These are phyloP conservation scores for Juglanconis oblonga DNA, from an alignment of 2,329 filamentous ascomycete genomes.

Conservation along the genomic window DNA sequence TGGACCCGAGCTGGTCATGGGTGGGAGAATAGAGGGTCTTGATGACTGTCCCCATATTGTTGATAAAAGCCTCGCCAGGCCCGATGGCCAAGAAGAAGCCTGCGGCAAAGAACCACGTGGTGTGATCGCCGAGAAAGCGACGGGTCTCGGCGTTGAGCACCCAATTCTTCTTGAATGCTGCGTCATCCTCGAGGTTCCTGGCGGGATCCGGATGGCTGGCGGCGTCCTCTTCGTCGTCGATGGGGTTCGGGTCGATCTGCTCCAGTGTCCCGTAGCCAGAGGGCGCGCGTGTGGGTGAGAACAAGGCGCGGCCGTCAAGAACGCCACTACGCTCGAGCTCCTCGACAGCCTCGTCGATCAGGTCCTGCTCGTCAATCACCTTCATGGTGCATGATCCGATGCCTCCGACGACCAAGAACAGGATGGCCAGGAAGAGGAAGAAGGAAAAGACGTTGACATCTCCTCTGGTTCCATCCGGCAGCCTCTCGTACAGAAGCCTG, in stretches of 20 bases:
- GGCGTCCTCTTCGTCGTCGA: conserved; percentile 41
- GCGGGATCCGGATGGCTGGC: conserved; percentile 36
- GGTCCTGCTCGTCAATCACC: conserved; percentile 78
- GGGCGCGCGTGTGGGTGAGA: conserved; percentile 45
- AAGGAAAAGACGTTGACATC: conserved; percentile 77
- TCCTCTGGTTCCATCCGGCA: conserved; percentile 59
- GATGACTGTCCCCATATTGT: conserved; percentile 93
- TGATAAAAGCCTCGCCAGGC: conserved; percentile 96
- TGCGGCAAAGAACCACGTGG: conserved; percentile 91
- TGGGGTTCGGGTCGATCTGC: conserved; percentile 32
- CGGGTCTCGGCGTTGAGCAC: conserved; percentile 88
- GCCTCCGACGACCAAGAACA: conserved; percentile 69
- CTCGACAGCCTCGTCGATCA: conserved; percentile 87
- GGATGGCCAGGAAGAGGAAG: conserved; percentile 77
- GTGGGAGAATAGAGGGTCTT: conserved; percentile 71
- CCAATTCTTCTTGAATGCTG: conserved; percentile 76
- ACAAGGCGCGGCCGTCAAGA: conserved; percentile 71
- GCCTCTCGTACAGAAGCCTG: conserved; percentile 68
- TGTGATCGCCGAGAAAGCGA: conserved; percentile 79
- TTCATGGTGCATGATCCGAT: conserved; percentile 71
- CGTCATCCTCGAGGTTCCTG: conserved; percentile 41
- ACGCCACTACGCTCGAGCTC: conserved; percentile 87
- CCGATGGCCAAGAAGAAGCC: conserved; percentile 93
- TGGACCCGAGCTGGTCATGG: conserved; percentile 35
- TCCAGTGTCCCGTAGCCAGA: conserved; percentile 59